Base-by-base conservation (phyloP, 225 moss, liverwort and hornwort genomes). In the Anthoceros angustus region DNA sequence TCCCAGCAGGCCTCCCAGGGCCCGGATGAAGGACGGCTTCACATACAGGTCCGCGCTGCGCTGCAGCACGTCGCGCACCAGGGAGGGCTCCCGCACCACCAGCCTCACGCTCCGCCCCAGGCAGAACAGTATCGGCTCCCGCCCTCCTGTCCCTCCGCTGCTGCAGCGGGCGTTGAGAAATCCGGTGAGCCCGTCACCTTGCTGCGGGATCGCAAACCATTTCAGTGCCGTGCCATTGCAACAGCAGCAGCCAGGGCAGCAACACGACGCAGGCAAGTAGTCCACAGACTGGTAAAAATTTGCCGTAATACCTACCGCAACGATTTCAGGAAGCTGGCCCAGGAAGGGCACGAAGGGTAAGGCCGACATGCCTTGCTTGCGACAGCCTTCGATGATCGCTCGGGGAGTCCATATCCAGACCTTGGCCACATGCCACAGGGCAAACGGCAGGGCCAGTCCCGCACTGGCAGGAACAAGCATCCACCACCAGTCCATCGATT, bases 81-180 rank as follows among this genome's bases (percentile, higher is more conserved):
- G 78, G 60, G 72, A 74, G 7, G 86, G 88, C 38, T 95, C 95
- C 40, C 86, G 73, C 21, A 95, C 72, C 74, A 83, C 76, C 63
- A 95, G 66, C 43, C 91, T 79, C 2, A 95, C 95, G 2, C 83
- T 86, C 71, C 74, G 88, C 62, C 87, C 95, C 75, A 95, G 87
- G 71, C 84, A 86, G 69, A 95, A 95, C 25, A 78, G 76, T 66
- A 78, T 5, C 7, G 55, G 55, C 55, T 79, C 26, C 88, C 91
- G 66, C 82, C 70, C 41, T 66, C 66, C 49, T 71, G 55, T 45
- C 86, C 74, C 67, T 80, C 84, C 11, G 74, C 68, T 71, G 68
- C 74, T 50, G 79, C 68, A 75, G 48, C 60, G 65, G 48, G 72
- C 40, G 78, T 42, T 20, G 66, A 72, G 40, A 23, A 69, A 67